Evolutionary conservation across 2,329 filamentous ascomycete genomes (phyloP), one percentile per base, ranked within the genome.

Genomic region (Blastomyces percursus): DNA sequence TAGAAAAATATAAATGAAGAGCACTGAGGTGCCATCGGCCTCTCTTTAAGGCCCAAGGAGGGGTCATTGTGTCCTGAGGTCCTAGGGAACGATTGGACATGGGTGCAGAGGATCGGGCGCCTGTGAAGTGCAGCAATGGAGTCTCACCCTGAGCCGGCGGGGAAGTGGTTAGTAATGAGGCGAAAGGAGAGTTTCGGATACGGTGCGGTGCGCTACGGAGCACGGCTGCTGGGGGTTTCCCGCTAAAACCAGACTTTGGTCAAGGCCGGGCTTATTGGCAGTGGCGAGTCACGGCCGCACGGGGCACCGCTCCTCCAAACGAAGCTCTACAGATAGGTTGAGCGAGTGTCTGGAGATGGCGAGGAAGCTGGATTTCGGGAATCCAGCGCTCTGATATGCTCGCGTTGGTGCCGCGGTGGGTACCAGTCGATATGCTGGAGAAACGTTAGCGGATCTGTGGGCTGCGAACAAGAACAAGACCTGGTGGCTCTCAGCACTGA

Each of bases 151-250:
- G 40, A 58, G 55, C 38, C 12, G 24, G 55, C 56, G 21, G 40
- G 56, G 35, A 2, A 48, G 16, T 59, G 57, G 50, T 27, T 50
- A 32, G 24, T 27, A 48, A 48, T 48, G 40, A 59, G 57, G 44
- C 19, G 27, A 48, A 48, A 48, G 57, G 40, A 46, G 42, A 60
- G 59, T 60, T 54, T 24, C 51, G 60, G 60, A 54, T 56, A 61
- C n/a, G n/a, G n/a, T n/a, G 9, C 51, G 60, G 51, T 61, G 51
- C 60, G 60, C 51, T 56, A 61, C 60, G 60, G 51, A 56, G 50
- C 35, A 46, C 60, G 60, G 40, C 27, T 56, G 24, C 44, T 30
- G 35, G 54, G 52, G 55, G 32, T n/a, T 16, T 27, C 14, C 32
- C 61, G 46, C 54, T 46, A 52, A 58, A 52, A 44, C 30, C 21